Conservation (phyloP, 306 rosid genomes). For the Trifolium repens region DNA sequence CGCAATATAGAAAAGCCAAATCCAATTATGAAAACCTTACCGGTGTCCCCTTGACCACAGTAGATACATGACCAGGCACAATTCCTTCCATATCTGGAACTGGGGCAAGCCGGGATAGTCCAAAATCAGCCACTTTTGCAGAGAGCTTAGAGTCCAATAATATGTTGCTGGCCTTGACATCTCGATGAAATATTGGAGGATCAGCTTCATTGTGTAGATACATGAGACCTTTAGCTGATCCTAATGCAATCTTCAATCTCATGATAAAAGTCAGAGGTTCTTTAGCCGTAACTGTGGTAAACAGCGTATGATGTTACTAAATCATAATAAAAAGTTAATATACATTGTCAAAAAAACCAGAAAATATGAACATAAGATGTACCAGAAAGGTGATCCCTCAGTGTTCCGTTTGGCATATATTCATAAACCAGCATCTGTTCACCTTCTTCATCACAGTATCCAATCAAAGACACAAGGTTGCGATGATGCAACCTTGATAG, state of each 20-base stretch:
- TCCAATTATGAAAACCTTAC: slow-evolving; percentile 53
- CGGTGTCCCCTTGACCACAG: slow-evolving; percentile 97
- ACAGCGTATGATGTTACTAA: slow-evolving; percentile 17
- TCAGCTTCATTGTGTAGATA: slow-evolving; percentile 95
- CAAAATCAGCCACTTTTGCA: slow-evolving; percentile 96
- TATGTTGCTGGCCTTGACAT: slow-evolving; percentile 94
- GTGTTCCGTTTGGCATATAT: slow-evolving; percentile 86
- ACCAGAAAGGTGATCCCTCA: slow-evolving; percentile 96
- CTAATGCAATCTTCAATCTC: slow-evolving; percentile 83
- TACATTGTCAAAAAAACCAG: slow-evolving; percentile 10
- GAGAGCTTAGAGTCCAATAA: slow-evolving; percentile 70
- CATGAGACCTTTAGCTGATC: slow-evolving; percentile 83
- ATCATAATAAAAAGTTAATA: slow-evolving; percentile 2
- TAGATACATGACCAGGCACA: slow-evolving; percentile 79
- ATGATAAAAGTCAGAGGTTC: slow-evolving; percentile 66
- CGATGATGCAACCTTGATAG: slow-evolving; percentile 85
- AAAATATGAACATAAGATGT: slow-evolving; percentile 37
- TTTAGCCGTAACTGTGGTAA: slow-evolving; percentile 57
- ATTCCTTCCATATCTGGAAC: slow-evolving; percentile 78
- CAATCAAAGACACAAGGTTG: slow-evolving; percentile 79
- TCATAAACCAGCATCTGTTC: slow-evolving; percentile 98
- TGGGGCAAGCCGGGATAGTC: slow-evolving; percentile 97
- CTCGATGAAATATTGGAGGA: slow-evolving; percentile 98
- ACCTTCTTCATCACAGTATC: slow-evolving; percentile 81
- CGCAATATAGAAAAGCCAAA: slow-evolving; percentile 12